Conservation (phyloP, 805 yeast species). For the Candida odintsovae region DNA sequence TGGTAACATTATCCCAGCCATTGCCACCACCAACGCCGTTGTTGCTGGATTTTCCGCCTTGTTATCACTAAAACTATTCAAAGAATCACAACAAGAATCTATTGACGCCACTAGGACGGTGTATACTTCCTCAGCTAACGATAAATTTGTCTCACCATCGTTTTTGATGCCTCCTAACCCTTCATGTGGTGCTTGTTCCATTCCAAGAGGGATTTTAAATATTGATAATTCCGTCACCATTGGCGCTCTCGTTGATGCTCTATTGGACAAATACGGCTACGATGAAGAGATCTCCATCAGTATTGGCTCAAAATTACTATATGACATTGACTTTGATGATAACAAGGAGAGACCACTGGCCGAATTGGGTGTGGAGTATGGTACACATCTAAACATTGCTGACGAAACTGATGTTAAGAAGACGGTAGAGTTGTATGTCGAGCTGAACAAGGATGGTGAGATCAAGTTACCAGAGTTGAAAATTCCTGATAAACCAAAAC, state of each 20-base stretch:
- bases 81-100: constrained; percentile 25
- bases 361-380: constrained; percentile 50
- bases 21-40: constrained; percentile 95
- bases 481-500: constrained; percentile 24
- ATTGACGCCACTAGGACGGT: constrained; percentile 39
- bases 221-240: constrained; percentile 36
- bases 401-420: constrained; percentile 74
- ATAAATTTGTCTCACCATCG: constrained; percentile 63
- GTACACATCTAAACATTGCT: constrained; percentile 61
- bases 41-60: constrained; percentile 85
- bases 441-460: constrained; percentile 17
- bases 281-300: constrained; percentile 51
- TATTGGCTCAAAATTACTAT: constrained; percentile 52
- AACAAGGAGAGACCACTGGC: constrained; percentile 44
- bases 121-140: constrained; percentile 46
- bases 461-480: constrained; percentile 28
- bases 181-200: constrained; percentile 63
- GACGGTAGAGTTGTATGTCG: constrained; percentile 56
- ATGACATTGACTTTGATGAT: constrained; percentile 88
- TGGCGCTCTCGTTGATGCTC: constrained; percentile 42
- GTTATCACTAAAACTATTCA: constrained; percentile 55
- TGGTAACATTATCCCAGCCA: constrained; percentile 97
- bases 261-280: constrained; percentile 48
- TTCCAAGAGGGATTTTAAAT: constrained; percentile 45
- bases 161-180: constrained; percentile 56